Evolutionary conservation across 2,329 filamentous ascomycete species (phyloP), one percentile per base, ranked within the genome.

Genomic region (Talaromyces pinophilus): DNA sequence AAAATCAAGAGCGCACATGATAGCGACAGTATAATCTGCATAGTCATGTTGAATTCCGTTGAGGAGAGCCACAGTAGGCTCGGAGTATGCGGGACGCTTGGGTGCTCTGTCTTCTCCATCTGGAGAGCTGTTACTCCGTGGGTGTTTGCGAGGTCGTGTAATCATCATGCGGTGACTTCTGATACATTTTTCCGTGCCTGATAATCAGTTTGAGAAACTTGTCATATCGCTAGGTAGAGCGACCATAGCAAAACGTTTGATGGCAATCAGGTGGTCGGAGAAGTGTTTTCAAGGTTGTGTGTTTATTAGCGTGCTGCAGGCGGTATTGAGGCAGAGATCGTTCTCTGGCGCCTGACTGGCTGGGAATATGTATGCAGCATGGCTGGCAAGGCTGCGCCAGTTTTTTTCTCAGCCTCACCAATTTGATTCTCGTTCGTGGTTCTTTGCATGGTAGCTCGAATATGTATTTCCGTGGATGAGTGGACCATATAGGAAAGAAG

Each of bases 1-100:
- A 35, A 63, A 54, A 30, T 40, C 15, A 22, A 54, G 28, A 17
- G 61, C 30, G 35, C 61, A 63, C 13, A 63, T 25, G 8, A 63
- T 35, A 22, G 30, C 61, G 4, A 63, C 61, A 1, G 61, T 13
- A 42, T 63, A 63, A n/a, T 61, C 59, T 5, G 13, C 59, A 22
- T 61, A 61, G 54, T 40, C 54, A 10, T n/a, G 19, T 30, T 25
- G 54, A 5, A 6, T 30, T 17, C 15, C 25, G 3, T 52, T 17
- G 5, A 4, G 48, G 13, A 52, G 22, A 52, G 25, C 13, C n/a
- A 30, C 25, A 11, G 48, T 30, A 52, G 13, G 13, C 13, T n/a
- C 25, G 13, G 25, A 30, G 25, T 17, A 52, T 30, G 48, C 48
- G 25, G 7, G 25, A 30, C 25, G 48, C 25, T 52, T 52, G 5